Evolutionary conservation across 2,329 filamentous ascomycete genomes (phyloP), one percentile per base, ranked within the genome.

Genomic region (Daldinia eschscholtzii): DNA sequence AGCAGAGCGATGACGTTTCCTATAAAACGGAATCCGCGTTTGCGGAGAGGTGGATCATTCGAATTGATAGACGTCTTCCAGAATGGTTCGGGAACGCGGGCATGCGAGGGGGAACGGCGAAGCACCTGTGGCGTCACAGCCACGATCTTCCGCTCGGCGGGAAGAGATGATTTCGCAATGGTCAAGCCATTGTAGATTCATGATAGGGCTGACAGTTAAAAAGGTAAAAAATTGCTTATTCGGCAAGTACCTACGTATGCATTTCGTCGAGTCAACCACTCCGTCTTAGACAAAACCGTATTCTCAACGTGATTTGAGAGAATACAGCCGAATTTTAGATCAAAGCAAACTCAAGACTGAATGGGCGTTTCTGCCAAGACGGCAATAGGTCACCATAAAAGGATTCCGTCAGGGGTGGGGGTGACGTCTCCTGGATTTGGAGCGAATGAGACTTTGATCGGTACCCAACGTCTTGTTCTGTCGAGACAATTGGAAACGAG

Each of bases 171-270:
- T 12, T 30, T 44, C 56, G 28, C n/a, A 52, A 53, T 39, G 18
- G 28, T 64, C 57, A 61, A 61, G 52, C 57, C 46, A 57, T 50
- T 13, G 13, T 56, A 41, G 57, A 61, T 42, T 56, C 59, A 26
- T 65, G 64, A 61, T 70, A 67, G 64, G 68, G 68, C 68, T 70
- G 68, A 68, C 42, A 50, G 53, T 55, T 20, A 46, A 57, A 55
- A 35, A 53, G 41, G 55, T 52, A 55, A 18, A 18, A 18, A 57
- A 52, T 48, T 42, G 37, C 20, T 39, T 52, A 56, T 67, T 55
- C 41, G 23, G 5, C 30, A 37, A 12, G 23, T 10, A 33, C 4
- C 23, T 33, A 52, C 26, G 5, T 26, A 39, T 57, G 33, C 55
- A 62, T 44, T 57, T 48, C 15, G 48, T 60, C 46, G 42, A 55